Evolutionary conservation across 306 rosid species (phyloP), one percentile per base, ranked within the genome.

Genomic region (Vigna unguiculata): DNA sequence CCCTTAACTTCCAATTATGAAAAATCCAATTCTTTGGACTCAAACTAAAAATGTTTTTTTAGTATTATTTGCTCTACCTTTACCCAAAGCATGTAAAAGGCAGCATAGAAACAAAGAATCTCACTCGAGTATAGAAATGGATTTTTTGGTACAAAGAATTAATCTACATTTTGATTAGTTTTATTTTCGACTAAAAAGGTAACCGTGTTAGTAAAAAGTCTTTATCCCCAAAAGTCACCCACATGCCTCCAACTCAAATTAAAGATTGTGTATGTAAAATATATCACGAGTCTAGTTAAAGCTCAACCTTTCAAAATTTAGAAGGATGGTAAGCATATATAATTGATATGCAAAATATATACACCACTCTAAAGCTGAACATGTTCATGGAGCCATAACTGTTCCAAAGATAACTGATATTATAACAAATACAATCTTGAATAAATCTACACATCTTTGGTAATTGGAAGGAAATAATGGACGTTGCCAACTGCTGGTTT

Each of bases 361-460:
- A 21, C 24, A 72, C 9, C 4, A 12, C 0, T 15, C 70, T 19
- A 15, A 4, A 5, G 5, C 13, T 9, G 43, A 43, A 24, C 34
- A 38, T 12, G 62, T n/a, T n/a, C n/a, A 48, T 58, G 55, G 34
- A 15, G 4, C 12, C 74, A 8, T 72, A 80, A 79, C 79, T 80
- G 6, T 51, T 53, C 83, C 83, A 30, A 80, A 28, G 63, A 80
- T 64, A 7, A 72, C 6, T 45, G 74, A 43, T 16, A 64, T n/a
- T n/a, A n/a, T n/a, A n/a, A n/a, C n/a, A n/a, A n/a, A 64, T 45
- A 65, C 9, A 46, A 80, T 64, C 68, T 54, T 65, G 9, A 72
- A 2, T 1, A 72, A 11, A 21, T 54, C 30, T 60, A 0, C 22
- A 51, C 61, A 64, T n/a, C n/a, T n/a, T n/a, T n/a, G n/a, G 74